phyloP scores from a whole-genome alignment of 1,284 basidiomycete species.

The Ustilago trichophora region DNA sequence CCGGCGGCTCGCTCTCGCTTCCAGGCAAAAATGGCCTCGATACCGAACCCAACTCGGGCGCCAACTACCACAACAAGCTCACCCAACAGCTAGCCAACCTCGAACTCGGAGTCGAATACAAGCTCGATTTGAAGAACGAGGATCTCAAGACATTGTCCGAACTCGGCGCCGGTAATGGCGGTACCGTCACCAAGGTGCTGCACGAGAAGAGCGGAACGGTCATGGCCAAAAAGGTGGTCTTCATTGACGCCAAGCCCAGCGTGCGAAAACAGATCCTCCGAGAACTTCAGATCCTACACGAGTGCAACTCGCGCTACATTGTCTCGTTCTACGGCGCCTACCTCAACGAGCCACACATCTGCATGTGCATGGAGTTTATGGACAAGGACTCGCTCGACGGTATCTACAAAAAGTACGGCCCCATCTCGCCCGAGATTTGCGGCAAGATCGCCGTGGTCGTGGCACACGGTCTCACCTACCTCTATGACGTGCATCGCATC shows the following conservation, averaged over 20 bases:
- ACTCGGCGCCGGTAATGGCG: constrained; percentile 94
- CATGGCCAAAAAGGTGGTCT: constrained; percentile 96
- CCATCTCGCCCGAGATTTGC: constrained; percentile 89
- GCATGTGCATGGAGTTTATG: constrained; percentile 93
- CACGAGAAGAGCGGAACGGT: constrained; percentile 79
- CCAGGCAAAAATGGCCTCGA: constrained; percentile 19
- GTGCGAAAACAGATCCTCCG: constrained; percentile 85
- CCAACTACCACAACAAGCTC: constrained; percentile 56
- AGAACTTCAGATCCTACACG: constrained; percentile 88
- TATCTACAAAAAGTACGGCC: constrained; percentile 80
- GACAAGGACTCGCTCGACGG: constrained; percentile 85
- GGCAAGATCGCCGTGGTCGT: constrained; percentile 92
- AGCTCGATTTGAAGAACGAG: constrained; percentile 67
- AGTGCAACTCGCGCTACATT: constrained; percentile 86
- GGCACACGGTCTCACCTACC: constrained; percentile 87
- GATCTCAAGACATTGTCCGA: constrained; percentile 78
- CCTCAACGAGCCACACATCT: constrained; percentile 89
- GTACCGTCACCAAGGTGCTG: constrained; percentile 89
- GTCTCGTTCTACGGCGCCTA: constrained; percentile 93
- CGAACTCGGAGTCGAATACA: constrained; percentile 67
- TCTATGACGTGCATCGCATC: constrained; percentile 87
- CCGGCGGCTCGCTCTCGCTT: constrained; percentile 29
- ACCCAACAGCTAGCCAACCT: constrained; percentile 66
- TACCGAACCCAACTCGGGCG: constrained; percentile 44
- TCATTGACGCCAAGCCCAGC: constrained; percentile 89